Conservation (phyloP, 139 green algal species). For the Bryopsis sp. region DNA sequence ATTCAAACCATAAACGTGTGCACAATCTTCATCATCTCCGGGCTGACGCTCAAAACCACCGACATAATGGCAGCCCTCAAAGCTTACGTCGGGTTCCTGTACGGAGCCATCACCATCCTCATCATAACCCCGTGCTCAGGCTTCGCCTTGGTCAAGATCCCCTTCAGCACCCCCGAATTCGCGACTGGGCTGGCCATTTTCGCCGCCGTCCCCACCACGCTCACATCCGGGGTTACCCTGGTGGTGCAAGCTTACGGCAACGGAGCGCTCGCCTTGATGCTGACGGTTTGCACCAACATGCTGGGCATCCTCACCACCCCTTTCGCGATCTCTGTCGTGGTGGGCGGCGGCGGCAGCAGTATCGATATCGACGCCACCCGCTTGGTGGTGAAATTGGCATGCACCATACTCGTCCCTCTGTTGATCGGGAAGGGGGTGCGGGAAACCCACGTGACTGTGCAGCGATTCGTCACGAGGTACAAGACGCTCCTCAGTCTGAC, state of each 20-base stretch:
- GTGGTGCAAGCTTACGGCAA: constrained; percentile 57
- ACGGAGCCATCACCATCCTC: constrained; percentile 56
- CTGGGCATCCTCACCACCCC: constrained; percentile 64
- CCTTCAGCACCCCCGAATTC: constrained; percentile 53
- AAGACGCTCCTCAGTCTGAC: constrained; percentile 30
- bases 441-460: constrained; percentile 24
- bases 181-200: constrained; percentile 70
- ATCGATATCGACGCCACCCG: constrained; percentile 42
- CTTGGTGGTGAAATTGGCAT: constrained; percentile 65
- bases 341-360: constrained; percentile 28
- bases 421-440: constrained; percentile 48
- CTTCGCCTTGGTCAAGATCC: constrained; percentile 43
- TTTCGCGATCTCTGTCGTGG: constrained; percentile 43
- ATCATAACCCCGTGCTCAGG: constrained; percentile 52
- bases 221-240: constrained; percentile 64
- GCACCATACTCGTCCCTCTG: constrained; percentile 64
- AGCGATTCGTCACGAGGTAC: constrained; percentile 25
- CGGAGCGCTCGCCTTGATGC: constrained; percentile 61
- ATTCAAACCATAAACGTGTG: constrained; percentile 44
- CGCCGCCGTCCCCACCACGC: constrained; percentile 65
- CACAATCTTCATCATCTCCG: constrained; percentile 63
- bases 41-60: constrained; percentile 52
- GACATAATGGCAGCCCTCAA: constrained; percentile 47
- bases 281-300: constrained; percentile 71
- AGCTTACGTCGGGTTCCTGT: constrained; percentile 35